These are phyloP conservation scores for Candida taoyuanica DNA, from an alignment of 805 yeast genomes.

Conservation along the genomic window DNA sequence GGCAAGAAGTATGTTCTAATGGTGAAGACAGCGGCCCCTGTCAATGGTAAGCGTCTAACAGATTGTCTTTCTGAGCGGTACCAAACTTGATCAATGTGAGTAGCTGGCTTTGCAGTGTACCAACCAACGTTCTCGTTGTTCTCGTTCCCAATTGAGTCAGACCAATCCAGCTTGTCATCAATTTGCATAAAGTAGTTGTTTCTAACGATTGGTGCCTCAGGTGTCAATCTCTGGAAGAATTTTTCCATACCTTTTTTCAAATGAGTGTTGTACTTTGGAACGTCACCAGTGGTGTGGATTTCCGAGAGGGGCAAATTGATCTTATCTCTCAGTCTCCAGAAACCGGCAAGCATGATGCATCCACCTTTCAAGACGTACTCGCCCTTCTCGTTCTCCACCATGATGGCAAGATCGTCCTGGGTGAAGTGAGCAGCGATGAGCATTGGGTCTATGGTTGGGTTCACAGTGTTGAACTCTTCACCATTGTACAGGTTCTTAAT, in stretches of 20 bases:
- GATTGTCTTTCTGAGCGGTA: slow-evolving; percentile 65
- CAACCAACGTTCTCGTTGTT: slow-evolving; percentile 50
- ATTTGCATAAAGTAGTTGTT: slow-evolving; percentile 65
- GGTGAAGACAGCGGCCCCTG: slow-evolving; percentile 57
- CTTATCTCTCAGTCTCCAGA: slow-evolving; percentile 65
- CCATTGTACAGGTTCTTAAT: slow-evolving; percentile 44
- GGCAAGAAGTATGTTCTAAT: slow-evolving; percentile 62
- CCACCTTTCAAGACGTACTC: slow-evolving; percentile 56
- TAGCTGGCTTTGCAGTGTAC: slow-evolving; percentile 55
- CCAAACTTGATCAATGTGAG: slow-evolving; percentile 41
- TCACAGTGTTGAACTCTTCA: slow-evolving; percentile 37
- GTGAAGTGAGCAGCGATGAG: slow-evolving; percentile 50
- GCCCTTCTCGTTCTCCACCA: slow-evolving; percentile 58
- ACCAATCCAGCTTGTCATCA: slow-evolving; percentile 61
- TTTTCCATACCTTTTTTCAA: slow-evolving; percentile 61
- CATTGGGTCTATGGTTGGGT: slow-evolving; percentile 49
- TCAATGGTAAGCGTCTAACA: slow-evolving; percentile 52
- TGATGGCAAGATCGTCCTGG: slow-evolving; percentile 66
- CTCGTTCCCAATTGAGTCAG: slow-evolving; percentile 58
- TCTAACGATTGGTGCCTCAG: slow-evolving; percentile 61
- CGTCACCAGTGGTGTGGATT: slow-evolving; percentile 65
- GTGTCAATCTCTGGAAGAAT: slow-evolving; percentile 51
- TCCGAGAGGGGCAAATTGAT: slow-evolving; percentile 47
- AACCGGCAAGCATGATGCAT: slow-evolving; percentile 60
- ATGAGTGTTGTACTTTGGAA: slow-evolving; percentile 58